Percentiles rank a stretch among this genome's conserved stretches.
Conservation (phyloP, 31 red algal genomes). For the Porphyra umbilicalis region DNA sequence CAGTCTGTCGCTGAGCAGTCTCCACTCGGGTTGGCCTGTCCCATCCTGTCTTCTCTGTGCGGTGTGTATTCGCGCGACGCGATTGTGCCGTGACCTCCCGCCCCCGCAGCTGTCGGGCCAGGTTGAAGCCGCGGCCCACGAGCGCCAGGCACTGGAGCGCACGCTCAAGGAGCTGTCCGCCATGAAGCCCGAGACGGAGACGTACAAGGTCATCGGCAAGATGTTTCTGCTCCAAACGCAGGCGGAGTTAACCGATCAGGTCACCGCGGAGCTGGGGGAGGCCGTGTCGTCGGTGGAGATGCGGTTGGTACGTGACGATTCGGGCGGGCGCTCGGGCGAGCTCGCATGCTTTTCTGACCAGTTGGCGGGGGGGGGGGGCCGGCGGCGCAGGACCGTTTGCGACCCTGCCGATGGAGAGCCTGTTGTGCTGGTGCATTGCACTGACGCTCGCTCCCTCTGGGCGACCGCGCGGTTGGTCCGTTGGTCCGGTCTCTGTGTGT, state of each 20-base stretch:
- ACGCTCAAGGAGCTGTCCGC: neutral
- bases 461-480: no score
- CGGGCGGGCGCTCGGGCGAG: neutral
- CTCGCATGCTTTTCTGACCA: neutral
- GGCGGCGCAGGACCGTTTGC: neutral
- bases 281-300: neutral
- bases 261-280: neutral
- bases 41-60: no score
- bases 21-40: no score
- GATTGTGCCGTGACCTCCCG: no score
- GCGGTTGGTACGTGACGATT: neutral
- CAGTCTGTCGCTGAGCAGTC: no score
- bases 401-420: no score
- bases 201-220: neutral
- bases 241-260: neutral
- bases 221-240: neutral
- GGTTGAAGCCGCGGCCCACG: neutral
- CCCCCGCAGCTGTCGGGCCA: neutral
- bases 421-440: no score
- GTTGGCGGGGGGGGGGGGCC: neutral
- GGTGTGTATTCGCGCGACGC: no score
- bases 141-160: neutral
- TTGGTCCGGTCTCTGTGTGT: no score
- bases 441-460: no score
- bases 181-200: neutral